These are phyloP conservation scores for sorghum (Sorghum bicolor) DNA, from an alignment of 176 grass and related monocot species.

Conservation along the genomic window DNA sequence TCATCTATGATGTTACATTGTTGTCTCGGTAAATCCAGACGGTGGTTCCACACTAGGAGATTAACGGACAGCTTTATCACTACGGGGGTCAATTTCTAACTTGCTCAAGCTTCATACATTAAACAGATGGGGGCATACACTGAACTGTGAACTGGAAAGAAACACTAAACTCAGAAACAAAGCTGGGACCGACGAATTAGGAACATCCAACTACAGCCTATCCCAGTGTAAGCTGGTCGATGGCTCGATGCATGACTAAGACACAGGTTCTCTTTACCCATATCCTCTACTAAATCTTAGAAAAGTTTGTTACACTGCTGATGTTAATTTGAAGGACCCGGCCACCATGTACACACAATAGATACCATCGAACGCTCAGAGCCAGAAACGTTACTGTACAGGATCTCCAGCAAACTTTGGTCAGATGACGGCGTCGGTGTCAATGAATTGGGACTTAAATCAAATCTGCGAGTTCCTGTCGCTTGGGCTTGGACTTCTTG, in stretches of 20 bases:
- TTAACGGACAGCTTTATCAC: neutral
- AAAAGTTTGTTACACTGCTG: conserved; percentile 31
- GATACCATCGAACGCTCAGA: conserved; percentile 47
- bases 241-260: conserved; percentile 14
- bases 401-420: conserved; percentile 50
- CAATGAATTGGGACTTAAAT: conserved; percentile 38
- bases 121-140: conserved; percentile 6
- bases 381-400: conserved; percentile 87
- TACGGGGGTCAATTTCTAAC: neutral
- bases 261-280: conserved; percentile 9
- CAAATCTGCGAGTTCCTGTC: conserved; percentile 30
- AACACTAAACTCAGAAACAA: conserved; percentile 9
- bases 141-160: conserved; percentile 1
- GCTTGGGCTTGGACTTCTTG: conserved; percentile 60
- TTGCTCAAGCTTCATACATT: neutral
- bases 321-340: conserved; percentile 27
- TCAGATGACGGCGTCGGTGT: conserved; percentile 46
- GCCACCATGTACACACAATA: conserved; percentile 39
- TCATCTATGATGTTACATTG: neutral
- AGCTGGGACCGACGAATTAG: conserved; percentile 9
- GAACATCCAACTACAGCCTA: conserved; percentile 21
- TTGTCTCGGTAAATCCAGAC: neutral
- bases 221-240: conserved; percentile 30
- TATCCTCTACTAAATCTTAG: conserved; percentile 18
- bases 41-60: neutral